These are phyloP conservation scores for Aotearoamyces nothofagi DNA, from an alignment of 2,329 filamentous ascomycete genomes.

Conservation along the genomic window DNA sequence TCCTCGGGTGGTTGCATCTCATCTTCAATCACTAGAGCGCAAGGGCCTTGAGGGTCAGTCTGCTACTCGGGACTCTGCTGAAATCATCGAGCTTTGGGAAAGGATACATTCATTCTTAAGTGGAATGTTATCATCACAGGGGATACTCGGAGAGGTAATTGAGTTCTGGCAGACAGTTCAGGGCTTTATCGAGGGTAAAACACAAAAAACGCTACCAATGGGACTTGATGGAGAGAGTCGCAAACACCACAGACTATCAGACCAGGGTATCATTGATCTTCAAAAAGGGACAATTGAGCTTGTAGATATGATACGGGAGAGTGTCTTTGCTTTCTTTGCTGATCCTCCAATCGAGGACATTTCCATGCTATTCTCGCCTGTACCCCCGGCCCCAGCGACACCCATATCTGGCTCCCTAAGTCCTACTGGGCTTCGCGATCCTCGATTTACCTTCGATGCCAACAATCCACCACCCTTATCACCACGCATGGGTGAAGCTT, in stretches of 20 bases:
- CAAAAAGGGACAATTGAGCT: slow-evolving; percentile 69
- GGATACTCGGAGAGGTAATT: slow-evolving; percentile 74
- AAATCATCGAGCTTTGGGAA: slow-evolving; percentile 87
- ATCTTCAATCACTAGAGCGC: slow-evolving; percentile 59
- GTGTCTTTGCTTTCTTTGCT: slow-evolving; percentile 67
- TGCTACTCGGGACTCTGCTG: slow-evolving; percentile 57
- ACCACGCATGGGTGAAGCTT: slow-evolving; percentile 65
- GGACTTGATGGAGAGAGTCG: slow-evolving; percentile 73
- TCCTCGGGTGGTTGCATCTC: slow-evolving; percentile 52
- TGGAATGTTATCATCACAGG: slow-evolving; percentile 60
- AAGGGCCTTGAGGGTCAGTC: slow-evolving; percentile 46
- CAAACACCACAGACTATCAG: slow-evolving; percentile 65
- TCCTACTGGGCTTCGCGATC: slow-evolving; percentile 46
- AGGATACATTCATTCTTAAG: slow-evolving; percentile 63
- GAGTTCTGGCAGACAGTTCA: slow-evolving; percentile 91
- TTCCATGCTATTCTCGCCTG: slow-evolving; percentile 70
- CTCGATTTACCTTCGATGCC: slow-evolving; percentile 66
- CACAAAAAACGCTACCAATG: slow-evolving; percentile 63
- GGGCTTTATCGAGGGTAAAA: slow-evolving; percentile 76
- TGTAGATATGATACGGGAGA: slow-evolving; percentile 69
- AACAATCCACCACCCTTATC: slow-evolving; percentile 64
- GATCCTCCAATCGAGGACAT: slow-evolving; percentile 85
- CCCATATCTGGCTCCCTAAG: slow-evolving; percentile 40
- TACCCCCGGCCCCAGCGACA: slow-evolving; percentile 53
- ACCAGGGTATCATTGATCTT: slow-evolving; percentile 54